A percentile compares a stretch with the other conserved stretches of the same genome.
These are phyloP conservation scores for Zopfia rhizophila DNA, from an alignment of 2,329 filamentous ascomycete species.

Conservation along the genomic window DNA sequence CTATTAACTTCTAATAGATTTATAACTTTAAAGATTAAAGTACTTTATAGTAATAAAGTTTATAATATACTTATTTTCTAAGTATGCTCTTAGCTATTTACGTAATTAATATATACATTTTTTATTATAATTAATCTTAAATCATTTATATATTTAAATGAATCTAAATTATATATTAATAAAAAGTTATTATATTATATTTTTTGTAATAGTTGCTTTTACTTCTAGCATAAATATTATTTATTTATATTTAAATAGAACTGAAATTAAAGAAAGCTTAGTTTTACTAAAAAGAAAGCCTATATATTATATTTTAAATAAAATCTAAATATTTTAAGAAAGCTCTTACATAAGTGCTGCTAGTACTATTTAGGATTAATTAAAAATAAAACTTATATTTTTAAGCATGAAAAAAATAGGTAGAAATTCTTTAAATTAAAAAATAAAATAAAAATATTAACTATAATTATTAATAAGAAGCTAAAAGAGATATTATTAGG, in stretches of 20 bases:
- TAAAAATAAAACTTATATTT: slow-evolving; percentile 27
- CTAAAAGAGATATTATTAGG: slow-evolving; percentile 72
- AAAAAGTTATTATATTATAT: slow-evolving; percentile 25
- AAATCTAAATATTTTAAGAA: slow-evolving; percentile 16
- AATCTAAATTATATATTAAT: slow-evolving; percentile 13
- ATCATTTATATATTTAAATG: slow-evolving; percentile 17
- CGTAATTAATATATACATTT: slow-evolving; percentile 16
- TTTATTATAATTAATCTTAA: slow-evolving; percentile 20
- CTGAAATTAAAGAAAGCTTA: slow-evolving; percentile 16
- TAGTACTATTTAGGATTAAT: slow-evolving; percentile 19
- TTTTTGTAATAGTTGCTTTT: slow-evolving; percentile 23
- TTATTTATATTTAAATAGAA: slow-evolving; percentile 20
- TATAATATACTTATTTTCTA: slow-evolving; percentile 22
- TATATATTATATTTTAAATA: slow-evolving; percentile 21
- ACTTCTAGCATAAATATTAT: slow-evolving; percentile 18
- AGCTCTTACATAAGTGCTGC: slow-evolving; percentile 23
- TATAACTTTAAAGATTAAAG: slow-evolving; percentile 21
- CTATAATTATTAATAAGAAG: slow-evolving; percentile 74
- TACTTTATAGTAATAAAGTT: slow-evolving; percentile 22
- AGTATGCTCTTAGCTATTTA: slow-evolving; percentile 15
- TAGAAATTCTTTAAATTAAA: slow-evolving; percentile 19
- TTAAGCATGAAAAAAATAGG: slow-evolving; percentile 23
- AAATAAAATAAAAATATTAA: slow-evolving; percentile 48
- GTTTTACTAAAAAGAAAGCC: slow-evolving; percentile 19
- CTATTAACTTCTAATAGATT: slow-evolving; percentile 10